Conservation (phyloP, 306 rosid genomes). For the Calophaca sinica region DNA sequence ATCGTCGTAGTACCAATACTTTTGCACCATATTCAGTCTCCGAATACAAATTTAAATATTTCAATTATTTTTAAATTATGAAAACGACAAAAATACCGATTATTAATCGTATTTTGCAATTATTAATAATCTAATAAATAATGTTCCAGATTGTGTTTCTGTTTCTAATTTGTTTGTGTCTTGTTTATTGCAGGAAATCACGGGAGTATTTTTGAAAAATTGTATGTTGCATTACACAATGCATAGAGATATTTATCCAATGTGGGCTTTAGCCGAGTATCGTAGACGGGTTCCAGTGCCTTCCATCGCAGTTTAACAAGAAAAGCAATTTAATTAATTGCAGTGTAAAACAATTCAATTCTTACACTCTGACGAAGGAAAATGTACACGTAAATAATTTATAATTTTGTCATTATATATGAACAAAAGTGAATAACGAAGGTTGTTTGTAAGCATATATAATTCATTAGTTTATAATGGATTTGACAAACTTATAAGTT, state of each 20-base stretch:
- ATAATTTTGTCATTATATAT: no score
- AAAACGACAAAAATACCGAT: neutral
- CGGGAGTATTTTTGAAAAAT: constrained; percentile 69
- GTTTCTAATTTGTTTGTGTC: neutral
- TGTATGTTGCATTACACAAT: constrained; percentile 76
- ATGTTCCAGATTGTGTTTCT: neutral
- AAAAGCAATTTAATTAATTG: no score
- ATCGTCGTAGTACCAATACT: no score
- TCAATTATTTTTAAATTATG: neutral
- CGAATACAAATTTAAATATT: no score
- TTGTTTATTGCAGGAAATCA: constrained; percentile 53
- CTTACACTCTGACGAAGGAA: no score
- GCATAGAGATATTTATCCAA: constrained; percentile 72
- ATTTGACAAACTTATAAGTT: no score
- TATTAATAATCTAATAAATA: neutral
- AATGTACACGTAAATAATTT: no score
- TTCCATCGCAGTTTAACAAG: constrained; percentile 38
- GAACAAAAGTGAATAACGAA: no score
- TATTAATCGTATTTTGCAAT: neutral
- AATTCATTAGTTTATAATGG: no score
- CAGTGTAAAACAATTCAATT: no score
- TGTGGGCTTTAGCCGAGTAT: constrained; percentile 83
- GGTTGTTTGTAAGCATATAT: no score
- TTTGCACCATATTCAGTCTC: no score
- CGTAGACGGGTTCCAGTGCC: constrained; percentile 65